phyloP scores from a whole-genome alignment of 805 yeast genomes.

The Candida germanica region DNA sequence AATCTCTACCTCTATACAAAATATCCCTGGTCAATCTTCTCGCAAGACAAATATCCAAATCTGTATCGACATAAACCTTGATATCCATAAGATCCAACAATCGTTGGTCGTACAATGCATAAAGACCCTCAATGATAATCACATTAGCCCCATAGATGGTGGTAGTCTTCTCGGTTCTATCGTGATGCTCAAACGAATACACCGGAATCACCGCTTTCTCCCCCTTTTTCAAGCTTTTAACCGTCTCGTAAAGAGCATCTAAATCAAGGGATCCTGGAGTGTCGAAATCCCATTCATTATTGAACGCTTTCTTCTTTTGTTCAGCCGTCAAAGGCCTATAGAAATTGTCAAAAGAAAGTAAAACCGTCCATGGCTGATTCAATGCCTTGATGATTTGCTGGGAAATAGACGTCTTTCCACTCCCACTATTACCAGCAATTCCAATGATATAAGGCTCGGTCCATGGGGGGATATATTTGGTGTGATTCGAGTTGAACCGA shows the following conservation, averaged over 20 bases:
- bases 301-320: constrained; percentile 61
- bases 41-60: constrained; percentile 86
- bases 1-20: constrained; percentile 78
- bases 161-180: constrained; percentile 56
- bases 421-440: constrained; percentile 52
- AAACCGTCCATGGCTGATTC: constrained; percentile 92
- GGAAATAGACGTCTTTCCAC: constrained; percentile 93
- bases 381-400: constrained; percentile 70
- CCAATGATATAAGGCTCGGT: constrained; percentile 48
- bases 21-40: constrained; percentile 86
- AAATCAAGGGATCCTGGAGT: constrained; percentile 81
- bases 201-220: constrained; percentile 40
- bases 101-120: constrained; percentile 70
- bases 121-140: constrained; percentile 87
- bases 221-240: constrained; percentile 69
- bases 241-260: constrained; percentile 63
- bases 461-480: constrained; percentile 41
- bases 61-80: constrained; percentile 90
- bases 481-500: background rate
- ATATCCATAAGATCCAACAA: constrained; percentile 75
- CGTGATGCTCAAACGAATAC: constrained; percentile 70
- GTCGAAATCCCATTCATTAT: constrained; percentile 80
- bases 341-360: constrained; percentile 86
- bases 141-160: constrained; percentile 93
- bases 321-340: constrained; percentile 70